Evolutionary conservation across 108 stramenopile species (phyloP).

Genomic region (Skeletonema potamos): DNA sequence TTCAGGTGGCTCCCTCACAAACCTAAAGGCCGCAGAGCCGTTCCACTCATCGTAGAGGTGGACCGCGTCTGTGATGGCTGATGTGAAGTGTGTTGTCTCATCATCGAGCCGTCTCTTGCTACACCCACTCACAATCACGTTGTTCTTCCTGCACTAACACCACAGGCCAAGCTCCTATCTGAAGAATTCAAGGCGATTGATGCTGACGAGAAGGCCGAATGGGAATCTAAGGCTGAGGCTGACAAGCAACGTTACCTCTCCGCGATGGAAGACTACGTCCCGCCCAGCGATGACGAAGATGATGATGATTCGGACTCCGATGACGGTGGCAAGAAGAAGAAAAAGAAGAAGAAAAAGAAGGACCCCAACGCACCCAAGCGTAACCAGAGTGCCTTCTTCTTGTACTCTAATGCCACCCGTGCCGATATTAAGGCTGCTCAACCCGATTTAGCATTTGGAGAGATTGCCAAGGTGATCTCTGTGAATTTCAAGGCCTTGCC

Average conservation of each 20-base stretch:
- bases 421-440: constrained; percentile 70
- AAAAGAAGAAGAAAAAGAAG: constrained; percentile 63
- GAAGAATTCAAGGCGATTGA: constrained; percentile 19
- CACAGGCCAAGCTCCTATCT: constrained; percentile 16
- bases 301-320: constrained; percentile 50
- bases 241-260: constrained; percentile 16
- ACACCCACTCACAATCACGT: neutral
- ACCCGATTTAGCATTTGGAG: constrained; percentile 72
- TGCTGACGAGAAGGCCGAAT: constrained; percentile 7
- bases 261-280: constrained; percentile 49
- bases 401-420: constrained; percentile 70
- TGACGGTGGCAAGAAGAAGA: constrained; percentile 29
- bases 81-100: neutral
- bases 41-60: no score
- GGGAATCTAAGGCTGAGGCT: neutral
- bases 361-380: constrained; percentile 82
- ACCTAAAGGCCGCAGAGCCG: neutral
- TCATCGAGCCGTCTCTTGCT: neutral
- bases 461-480: constrained; percentile 74
- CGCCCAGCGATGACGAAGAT: constrained; percentile 42
- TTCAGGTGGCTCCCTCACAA: neutral
- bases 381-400: constrained; percentile 77
- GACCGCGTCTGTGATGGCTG: neutral
- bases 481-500: constrained; percentile 72
- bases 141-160: neutral